phyloP scores from a whole-genome alignment of 192 early-diverging fungal genomes.

The Coemansia sp. region DNA sequence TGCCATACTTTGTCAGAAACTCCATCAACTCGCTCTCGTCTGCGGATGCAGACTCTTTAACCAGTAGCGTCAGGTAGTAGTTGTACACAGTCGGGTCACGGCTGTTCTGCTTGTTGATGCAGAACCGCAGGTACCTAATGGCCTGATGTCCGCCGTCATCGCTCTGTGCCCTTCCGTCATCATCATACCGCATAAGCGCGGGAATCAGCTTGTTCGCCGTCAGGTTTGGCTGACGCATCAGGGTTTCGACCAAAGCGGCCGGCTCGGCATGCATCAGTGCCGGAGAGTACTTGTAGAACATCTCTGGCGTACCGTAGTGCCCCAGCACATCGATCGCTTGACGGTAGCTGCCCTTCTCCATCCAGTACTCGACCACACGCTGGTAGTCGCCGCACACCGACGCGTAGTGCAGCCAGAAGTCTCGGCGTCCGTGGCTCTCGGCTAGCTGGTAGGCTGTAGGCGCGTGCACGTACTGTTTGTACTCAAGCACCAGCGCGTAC shows the following conservation, averaged over 20 bases:
- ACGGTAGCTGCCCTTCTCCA: conserved; percentile 70
- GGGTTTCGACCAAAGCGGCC: conserved; percentile 77
- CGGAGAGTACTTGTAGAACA: conserved; percentile 87
- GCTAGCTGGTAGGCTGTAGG: conserved; percentile 79
- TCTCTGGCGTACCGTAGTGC: conserved; percentile 74
- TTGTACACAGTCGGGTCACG: conserved; percentile 92
- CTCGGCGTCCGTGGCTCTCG: conserved; percentile 78
- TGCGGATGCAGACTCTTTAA: conserved; percentile 29
- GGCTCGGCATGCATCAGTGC: conserved; percentile 83
- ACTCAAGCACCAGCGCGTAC: conserved; percentile 63
- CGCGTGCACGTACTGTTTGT: conserved; percentile 64
- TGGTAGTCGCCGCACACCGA: conserved; percentile 83
- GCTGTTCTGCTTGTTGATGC: conserved; percentile 71
- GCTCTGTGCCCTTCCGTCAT: conserved; percentile 23
- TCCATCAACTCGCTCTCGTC: conserved; percentile 70
- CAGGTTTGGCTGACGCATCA: conserved; percentile 82
- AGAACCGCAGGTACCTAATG: conserved; percentile 82
- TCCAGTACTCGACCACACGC: conserved; percentile 81
- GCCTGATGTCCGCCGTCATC: conserved; percentile 65
- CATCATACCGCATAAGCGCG: conserved; percentile 80
- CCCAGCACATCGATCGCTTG: conserved; percentile 76
- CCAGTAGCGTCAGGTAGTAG: conserved; percentile 68
- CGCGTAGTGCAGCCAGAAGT: conserved; percentile 80
- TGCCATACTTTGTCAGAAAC: conserved; percentile 70
- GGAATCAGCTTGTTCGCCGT: conserved; percentile 85